phyloP scores from a whole-genome alignment of 176 grass and related monocot genomes.

The Hyparrhenia diplandra region DNA sequence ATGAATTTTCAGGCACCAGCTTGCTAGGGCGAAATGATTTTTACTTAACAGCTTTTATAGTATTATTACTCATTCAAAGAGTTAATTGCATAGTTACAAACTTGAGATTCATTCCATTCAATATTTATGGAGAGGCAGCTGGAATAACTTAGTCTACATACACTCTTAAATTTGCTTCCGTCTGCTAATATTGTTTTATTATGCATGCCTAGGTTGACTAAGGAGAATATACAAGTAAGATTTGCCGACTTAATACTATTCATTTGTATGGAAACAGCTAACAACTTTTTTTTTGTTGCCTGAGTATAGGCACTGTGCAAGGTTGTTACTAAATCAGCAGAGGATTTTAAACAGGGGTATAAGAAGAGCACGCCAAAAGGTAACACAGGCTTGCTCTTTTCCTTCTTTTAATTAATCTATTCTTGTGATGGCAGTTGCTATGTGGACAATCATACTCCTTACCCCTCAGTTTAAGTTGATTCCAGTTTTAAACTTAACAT shows the following conservation, averaged over 20 bases:
- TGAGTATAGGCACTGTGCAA: conserved; percentile 75
- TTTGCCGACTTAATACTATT: background rate
- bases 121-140: background rate
- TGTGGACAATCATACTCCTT: background rate
- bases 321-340: conserved; percentile 86
- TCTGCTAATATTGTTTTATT: conserved; percentile 30
- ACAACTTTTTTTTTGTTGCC: background rate
- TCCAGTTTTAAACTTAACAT: conserved; percentile 4
- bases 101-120: background rate
- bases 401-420: background rate
- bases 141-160: too few species aligned
- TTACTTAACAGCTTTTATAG: background rate
- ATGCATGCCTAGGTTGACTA: conserved; percentile 65
- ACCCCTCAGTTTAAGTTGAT: background rate
- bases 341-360: conserved; percentile 96
- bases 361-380: conserved; percentile 97
- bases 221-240: conserved; percentile 88
- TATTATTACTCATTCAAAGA: background rate
- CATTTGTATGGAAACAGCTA: conserved; percentile 12
- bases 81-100: background rate
- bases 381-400: background rate
- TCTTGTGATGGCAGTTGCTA: background rate
- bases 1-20: background rate
- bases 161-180: background rate
- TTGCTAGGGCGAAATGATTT: background rate